Conservation (phyloP, 2,329 filamentous ascomycete species). For the Diaporthe citri region DNA sequence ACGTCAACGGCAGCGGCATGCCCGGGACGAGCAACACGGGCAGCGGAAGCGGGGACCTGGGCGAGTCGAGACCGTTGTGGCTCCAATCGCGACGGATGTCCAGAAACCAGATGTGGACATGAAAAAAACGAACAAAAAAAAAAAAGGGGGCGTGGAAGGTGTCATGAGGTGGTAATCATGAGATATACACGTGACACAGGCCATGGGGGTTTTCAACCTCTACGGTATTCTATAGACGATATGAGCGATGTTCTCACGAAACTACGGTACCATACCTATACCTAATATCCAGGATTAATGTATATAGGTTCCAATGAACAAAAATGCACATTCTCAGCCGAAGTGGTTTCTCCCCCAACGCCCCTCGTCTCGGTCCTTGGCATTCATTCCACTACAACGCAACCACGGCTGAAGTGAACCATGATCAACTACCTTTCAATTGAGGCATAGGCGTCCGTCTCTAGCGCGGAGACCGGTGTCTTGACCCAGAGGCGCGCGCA, state of each 20-base stretch:
- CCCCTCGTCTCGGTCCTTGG: not conserved
- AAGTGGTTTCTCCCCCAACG: not conserved
- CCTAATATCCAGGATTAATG: slow-evolving; percentile 11
- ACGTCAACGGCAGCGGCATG: slow-evolving; percentile 37
- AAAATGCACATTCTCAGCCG: slow-evolving; percentile 6
- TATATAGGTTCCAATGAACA: slow-evolving; percentile 1
- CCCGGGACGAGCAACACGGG: slow-evolving; percentile 25
- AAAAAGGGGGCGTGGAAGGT: not conserved
- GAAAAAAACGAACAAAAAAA: slow-evolving; percentile 33
- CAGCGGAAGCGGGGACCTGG: slow-evolving; percentile 36
- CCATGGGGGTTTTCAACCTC: not conserved
- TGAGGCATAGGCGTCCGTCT: not conserved
- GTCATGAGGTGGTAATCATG: not conserved
- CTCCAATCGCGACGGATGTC: slow-evolving; percentile 65
- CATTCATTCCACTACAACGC: not conserved
- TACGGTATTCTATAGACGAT: not conserved
- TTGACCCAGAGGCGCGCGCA: not conserved
- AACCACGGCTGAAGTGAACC: not conserved
- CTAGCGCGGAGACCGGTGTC: slow-evolving; percentile 16
- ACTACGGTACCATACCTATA: slow-evolving; percentile 2
- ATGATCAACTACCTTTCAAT: slow-evolving; percentile 1
- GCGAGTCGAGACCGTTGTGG: slow-evolving; percentile 59
- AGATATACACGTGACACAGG: not conserved
- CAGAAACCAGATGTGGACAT: slow-evolving; percentile 63
- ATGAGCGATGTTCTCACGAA: slow-evolving; percentile 25